phyloP scores from a whole-genome alignment of 257 asterid species.

The Leonotis leonurus region DNA sequence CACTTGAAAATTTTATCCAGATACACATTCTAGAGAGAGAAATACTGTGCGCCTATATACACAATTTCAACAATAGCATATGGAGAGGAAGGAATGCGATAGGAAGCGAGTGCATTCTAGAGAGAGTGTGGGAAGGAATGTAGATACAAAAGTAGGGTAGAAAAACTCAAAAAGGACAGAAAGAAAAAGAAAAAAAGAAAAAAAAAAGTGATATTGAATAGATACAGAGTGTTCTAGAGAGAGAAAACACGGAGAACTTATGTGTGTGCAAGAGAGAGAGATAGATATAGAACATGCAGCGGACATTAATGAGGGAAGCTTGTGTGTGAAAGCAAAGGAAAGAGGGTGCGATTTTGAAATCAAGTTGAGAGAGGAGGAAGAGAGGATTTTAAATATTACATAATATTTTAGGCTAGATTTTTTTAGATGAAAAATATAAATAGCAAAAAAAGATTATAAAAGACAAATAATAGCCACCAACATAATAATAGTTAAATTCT shows the following conservation, averaged over 20 bases:
- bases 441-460: no score
- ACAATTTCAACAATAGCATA: not conserved
- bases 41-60: not conserved
- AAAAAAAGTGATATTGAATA: slow-evolving; percentile 3
- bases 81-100: not conserved
- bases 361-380: no score
- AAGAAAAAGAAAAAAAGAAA: no score
- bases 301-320: slow-evolving; percentile 31
- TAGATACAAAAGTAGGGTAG: not conserved
- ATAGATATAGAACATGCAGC: slow-evolving; percentile 15
- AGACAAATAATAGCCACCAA: no score
- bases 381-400: no score
- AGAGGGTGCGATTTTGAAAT: slow-evolving; percentile 27
- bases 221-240: slow-evolving; percentile 24
- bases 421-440: no score
- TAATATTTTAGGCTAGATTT: no score
- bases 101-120: slow-evolving; percentile 15
- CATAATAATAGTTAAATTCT: no score
- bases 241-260: slow-evolving; percentile 37
- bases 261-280: no score
- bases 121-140: slow-evolving; percentile 8
- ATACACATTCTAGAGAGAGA: slow-evolving; percentile 27
- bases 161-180: no score
- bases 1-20: slow-evolving; percentile 10
- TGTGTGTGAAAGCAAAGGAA: slow-evolving; percentile 12